Evolutionary conservation across 2,329 filamentous ascomycete genomes (phyloP).

Genomic region (Ceratocystis lukuohia): DNA sequence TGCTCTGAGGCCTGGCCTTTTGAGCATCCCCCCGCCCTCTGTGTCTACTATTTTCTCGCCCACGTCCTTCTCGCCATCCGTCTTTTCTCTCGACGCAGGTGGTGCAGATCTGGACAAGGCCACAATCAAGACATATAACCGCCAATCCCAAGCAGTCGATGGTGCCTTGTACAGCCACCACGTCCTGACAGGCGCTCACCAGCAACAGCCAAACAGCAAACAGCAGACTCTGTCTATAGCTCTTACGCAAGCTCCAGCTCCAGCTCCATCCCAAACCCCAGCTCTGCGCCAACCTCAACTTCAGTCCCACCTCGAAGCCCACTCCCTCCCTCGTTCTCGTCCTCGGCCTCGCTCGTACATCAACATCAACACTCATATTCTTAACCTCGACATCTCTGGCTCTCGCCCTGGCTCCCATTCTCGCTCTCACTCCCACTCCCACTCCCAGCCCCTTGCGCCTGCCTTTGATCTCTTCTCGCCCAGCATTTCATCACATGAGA

Average conservation of each 20-base stretch:
- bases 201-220: neutral
- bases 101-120: neutral
- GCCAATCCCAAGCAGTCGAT: neutral
- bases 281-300: neutral
- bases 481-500: conserved; percentile 14
- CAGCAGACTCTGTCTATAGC: too few relatives aligned
- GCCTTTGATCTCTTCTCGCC: conserved; percentile 15
- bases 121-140: neutral
- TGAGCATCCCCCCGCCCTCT: neutral
- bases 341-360: neutral
- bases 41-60: conserved; percentile 3
- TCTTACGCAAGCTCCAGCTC: neutral
- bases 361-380: too few relatives aligned
- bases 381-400: neutral
- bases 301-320: neutral
- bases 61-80: conserved; percentile 2
- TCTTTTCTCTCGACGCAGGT: neutral
- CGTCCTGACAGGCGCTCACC: neutral
- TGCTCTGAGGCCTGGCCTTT: neutral
- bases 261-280: neutral
- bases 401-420: neutral
- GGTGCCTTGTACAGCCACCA: neutral
- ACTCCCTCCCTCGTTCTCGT: neutral
- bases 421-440: neutral
- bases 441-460: neutral